A percentile compares a stretch with the other conserved stretches of the same genome.
Conservation (phyloP, 768 basidiomycete species). For the Daedaleopsis sinensis region DNA sequence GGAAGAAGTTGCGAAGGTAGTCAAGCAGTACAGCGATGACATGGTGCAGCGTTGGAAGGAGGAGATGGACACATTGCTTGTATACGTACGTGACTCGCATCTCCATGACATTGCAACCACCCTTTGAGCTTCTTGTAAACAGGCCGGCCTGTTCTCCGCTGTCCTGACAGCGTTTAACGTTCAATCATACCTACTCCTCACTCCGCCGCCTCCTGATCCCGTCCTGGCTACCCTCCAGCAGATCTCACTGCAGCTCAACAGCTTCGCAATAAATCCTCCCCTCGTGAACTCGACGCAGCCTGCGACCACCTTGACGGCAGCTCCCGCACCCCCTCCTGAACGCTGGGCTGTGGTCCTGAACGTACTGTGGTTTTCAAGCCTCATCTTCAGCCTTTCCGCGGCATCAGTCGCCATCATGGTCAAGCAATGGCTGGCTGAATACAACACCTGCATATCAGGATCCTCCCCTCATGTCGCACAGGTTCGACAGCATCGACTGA, state of each 20-base stretch:
- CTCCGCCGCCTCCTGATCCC: neutral
- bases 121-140: neutral
- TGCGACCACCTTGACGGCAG: neutral
- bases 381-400: conserved; percentile 16
- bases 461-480: conserved; percentile 20
- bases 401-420: conserved; percentile 19
- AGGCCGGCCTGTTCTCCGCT: conserved; percentile 29
- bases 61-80: conserved; percentile 19
- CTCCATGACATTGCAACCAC: neutral
- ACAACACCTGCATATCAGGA: conserved; percentile 18
- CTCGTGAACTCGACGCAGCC: neutral
- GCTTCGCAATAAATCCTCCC: neutral
- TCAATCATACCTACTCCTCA: conserved; percentile 13
- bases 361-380: conserved; percentile 17
- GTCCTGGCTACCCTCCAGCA: conserved; percentile 1
- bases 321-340: neutral
- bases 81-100: conserved; percentile 15
- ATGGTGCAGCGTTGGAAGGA: conserved; percentile 17
- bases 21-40: conserved; percentile 12
- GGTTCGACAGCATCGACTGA: conserved; percentile 24
- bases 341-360: conserved; percentile 4
- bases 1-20: conserved; percentile 9
- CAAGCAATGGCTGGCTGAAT: conserved; percentile 22
- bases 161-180: conserved; percentile 22
- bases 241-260: conserved; percentile 5